These are phyloP conservation scores for Aureobasidium sp. DNA, from an alignment of 2,329 filamentous ascomycete species.

Conservation along the genomic window DNA sequence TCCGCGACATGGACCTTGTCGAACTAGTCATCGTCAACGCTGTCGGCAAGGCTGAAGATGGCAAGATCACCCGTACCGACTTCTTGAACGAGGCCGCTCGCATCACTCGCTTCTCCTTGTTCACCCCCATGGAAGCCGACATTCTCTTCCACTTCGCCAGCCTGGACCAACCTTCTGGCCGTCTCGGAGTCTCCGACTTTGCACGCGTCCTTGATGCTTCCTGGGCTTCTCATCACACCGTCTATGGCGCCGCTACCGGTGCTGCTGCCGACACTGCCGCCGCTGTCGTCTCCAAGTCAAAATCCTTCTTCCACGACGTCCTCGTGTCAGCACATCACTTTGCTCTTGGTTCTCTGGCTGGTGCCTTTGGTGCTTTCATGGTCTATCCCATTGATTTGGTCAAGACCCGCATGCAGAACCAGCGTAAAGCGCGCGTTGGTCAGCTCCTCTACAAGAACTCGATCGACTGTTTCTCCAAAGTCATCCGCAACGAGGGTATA, in stretches of 20 bases:
- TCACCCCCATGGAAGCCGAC: conserved; percentile 97
- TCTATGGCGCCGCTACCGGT: conserved; percentile 36
- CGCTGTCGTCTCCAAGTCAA: conserved; percentile 47
- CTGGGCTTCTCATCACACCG: conserved; percentile 54
- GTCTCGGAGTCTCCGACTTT: conserved; percentile 75
- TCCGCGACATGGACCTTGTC: conserved; percentile 94
- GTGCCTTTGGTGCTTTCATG: conserved; percentile 98
- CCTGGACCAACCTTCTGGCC: conserved; percentile 78
- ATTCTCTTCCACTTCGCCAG: conserved; percentile 98
- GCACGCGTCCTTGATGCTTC: conserved; percentile 90
- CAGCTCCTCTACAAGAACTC: conserved; percentile 95
- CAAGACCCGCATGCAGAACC: conserved; percentile 98
- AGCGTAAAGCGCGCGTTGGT: conserved; percentile 72
- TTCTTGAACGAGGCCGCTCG: conserved; percentile 90
- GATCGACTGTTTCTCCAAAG: conserved; percentile 87
- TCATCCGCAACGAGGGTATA: conserved; percentile 85
- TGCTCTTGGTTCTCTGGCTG: conserved; percentile 75
- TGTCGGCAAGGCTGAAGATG: conserved; percentile 70
- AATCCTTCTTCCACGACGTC: conserved; percentile 52
- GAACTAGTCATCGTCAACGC: conserved; percentile 88
- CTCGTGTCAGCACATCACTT: conserved; percentile 85
- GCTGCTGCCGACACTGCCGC: conserved; percentile 36
- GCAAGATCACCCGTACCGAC: conserved; percentile 87
- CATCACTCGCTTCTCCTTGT: conserved; percentile 86
- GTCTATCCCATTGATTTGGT: conserved; percentile 98